These are phyloP conservation scores for Carex cristatella DNA, from an alignment of 176 grass and related monocot species.

Conservation along the genomic window DNA sequence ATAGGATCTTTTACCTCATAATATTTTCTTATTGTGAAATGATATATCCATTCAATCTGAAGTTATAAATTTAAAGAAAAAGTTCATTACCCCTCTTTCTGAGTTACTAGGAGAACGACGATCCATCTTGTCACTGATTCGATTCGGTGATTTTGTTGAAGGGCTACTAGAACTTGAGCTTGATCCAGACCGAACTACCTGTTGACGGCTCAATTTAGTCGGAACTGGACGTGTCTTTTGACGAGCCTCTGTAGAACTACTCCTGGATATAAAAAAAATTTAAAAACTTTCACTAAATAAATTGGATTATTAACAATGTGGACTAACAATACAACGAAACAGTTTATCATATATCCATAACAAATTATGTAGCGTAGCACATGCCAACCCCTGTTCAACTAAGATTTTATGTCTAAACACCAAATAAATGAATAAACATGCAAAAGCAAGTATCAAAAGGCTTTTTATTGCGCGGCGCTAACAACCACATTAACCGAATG, in stretches of 20 bases:
- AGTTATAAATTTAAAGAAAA: slow-evolving; percentile 9
- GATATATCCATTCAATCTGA: background rate
- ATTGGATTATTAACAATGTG: slow-evolving; percentile 37
- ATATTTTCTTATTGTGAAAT: background rate
- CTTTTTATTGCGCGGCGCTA: slow-evolving; percentile 23
- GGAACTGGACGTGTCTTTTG: slow-evolving; percentile 36
- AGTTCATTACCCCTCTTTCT: slow-evolving; percentile 44
- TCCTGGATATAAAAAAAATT: slow-evolving; percentile 43
- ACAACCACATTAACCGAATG: slow-evolving; percentile 4
- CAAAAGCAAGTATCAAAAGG: slow-evolving; percentile 45
- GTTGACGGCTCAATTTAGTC: slow-evolving; percentile 39
- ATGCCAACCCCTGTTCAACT: background rate
- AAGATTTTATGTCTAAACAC: background rate
- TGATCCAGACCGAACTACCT: slow-evolving; percentile 26
- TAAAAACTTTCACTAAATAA: slow-evolving; percentile 21
- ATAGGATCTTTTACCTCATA: slow-evolving; percentile 9
- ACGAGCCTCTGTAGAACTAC: slow-evolving; percentile 49
- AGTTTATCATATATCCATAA: background rate
- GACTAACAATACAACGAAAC: slow-evolving; percentile 13
- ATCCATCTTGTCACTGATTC: slow-evolving; percentile 50
- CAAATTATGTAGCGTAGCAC: background rate
- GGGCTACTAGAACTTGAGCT: slow-evolving; percentile 31
- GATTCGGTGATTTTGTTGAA: slow-evolving; percentile 48
- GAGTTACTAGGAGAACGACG: slow-evolving; percentile 37
- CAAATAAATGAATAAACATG: background rate